These are phyloP conservation scores for Leccinum truebloodii DNA, from an alignment of 768 basidiomycete species.

Conservation along the genomic window DNA sequence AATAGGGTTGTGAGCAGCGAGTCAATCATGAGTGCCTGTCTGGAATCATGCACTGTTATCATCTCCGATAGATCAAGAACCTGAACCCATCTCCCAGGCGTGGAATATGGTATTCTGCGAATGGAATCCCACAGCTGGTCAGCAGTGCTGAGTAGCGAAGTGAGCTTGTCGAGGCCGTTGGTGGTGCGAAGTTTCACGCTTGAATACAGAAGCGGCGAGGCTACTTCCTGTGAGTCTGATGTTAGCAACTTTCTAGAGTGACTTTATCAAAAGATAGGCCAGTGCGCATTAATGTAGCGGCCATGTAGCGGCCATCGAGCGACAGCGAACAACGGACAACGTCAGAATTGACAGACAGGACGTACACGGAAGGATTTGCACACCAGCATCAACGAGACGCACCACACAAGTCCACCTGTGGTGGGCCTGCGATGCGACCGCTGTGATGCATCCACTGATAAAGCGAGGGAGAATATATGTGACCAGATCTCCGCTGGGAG, in stretches of 20 bases:
- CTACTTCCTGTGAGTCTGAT: slow-evolving; percentile 50
- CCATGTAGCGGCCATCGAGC: slow-evolving; percentile 4
- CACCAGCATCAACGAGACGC: slow-evolving; percentile 36
- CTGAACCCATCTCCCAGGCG: slow-evolving; percentile 87
- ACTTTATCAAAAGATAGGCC: slow-evolving; percentile 2
- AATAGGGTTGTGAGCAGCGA: slow-evolving; percentile 64
- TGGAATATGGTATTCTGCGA: slow-evolving; percentile 81
- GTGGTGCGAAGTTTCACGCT: slow-evolving; percentile 47
- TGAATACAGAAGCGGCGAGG: slow-evolving; percentile 67
- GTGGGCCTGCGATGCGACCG: slow-evolving; percentile 8
- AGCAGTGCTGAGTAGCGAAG: slow-evolving; percentile 54
- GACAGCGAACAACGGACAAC: not conserved
- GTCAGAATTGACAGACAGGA: slow-evolving; percentile 5
- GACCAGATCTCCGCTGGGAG: slow-evolving; percentile 76
- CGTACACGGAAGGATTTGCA: slow-evolving; percentile 44
- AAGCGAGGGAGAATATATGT: slow-evolving; percentile 49
- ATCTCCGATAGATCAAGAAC: slow-evolving; percentile 68
- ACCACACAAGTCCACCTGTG: slow-evolving; percentile 12
- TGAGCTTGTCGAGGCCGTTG: slow-evolving; percentile 54
- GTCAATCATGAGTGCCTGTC: slow-evolving; percentile 57
- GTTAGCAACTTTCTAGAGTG: slow-evolving; percentile 16
- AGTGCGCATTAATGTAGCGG: slow-evolving; percentile 1
- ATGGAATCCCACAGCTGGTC: slow-evolving; percentile 89
- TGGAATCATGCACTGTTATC: slow-evolving; percentile 40
- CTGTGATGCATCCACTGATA: slow-evolving; percentile 16